Evolutionary conservation across 2,329 filamentous ascomycete genomes (phyloP).

Genomic region (Decorospora gaudefroyi): DNA sequence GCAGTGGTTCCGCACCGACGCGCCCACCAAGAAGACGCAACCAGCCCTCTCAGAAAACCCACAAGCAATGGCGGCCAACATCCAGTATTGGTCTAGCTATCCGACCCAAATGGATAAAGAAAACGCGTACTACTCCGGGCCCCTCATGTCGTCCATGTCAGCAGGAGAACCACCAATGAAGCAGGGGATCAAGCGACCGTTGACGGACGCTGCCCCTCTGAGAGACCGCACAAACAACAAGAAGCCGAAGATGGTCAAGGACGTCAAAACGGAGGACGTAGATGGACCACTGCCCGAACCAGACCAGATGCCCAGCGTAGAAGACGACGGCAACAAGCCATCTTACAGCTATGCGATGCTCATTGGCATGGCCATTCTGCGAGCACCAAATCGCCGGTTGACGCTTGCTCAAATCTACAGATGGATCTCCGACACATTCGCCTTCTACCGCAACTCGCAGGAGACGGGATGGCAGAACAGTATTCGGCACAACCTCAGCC

Average conservation of each 20-base stretch:
- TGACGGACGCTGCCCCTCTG: conserved; percentile 74
- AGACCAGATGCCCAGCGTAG: conserved; percentile 77
- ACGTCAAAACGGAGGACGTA: conserved; percentile 53
- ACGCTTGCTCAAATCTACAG: conserved; percentile 97
- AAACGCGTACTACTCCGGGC: conserved; percentile 51
- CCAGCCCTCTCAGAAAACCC: conserved; percentile 53
- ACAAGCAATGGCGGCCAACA: conserved; percentile 54
- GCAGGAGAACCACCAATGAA: conserved; percentile 38
- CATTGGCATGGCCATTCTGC: conserved; percentile 95
- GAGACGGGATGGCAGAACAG: conserved; percentile 98
- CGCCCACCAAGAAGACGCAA: conserved; percentile 66
- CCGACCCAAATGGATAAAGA: conserved; percentile 56
- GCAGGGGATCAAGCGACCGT: conserved; percentile 58
- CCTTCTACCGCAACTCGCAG: conserved; percentile 75
- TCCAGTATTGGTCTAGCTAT: conserved; percentile 56
- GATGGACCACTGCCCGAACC: conserved; percentile 66
- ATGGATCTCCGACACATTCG: conserved; percentile 96
- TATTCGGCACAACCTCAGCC: conserved; percentile 94
- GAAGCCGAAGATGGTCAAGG: conserved; percentile 62
- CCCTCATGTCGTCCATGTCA: conserved; percentile 39
- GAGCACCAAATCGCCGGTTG: conserved; percentile 78
- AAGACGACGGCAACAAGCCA: conserved; percentile 88
- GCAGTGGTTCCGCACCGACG: conserved; percentile 64
- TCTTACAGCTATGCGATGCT: conserved; percentile 91
- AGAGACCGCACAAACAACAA: conserved; percentile 67